Percentiles rank a stretch among this genome's conserved stretches.
phyloP scores from a whole-genome alignment of 208 protist species.

The Acanthamoeba castellanii region DNA sequence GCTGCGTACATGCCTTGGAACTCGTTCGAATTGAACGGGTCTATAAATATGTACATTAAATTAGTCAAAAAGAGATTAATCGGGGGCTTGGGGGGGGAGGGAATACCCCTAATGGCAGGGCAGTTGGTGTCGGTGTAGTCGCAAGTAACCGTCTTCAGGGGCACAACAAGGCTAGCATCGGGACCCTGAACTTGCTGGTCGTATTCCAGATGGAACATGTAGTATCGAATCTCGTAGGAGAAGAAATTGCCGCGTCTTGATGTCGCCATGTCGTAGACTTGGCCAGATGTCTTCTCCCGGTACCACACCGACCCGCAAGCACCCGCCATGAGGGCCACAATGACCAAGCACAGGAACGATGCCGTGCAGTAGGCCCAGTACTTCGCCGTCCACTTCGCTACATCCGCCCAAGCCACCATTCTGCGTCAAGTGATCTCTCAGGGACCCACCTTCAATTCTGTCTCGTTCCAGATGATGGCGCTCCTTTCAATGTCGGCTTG shows the following conservation, averaged over 20 bases:
- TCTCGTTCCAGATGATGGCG: no score
- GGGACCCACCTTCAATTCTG: no score
- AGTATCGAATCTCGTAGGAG: slow-evolving; percentile 14
- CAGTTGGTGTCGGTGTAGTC: neutral
- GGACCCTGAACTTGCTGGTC: neutral
- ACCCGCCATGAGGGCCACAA: neutral
- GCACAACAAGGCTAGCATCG: neutral
- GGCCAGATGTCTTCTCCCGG: neutral
- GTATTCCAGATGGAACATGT: slow-evolving; percentile 3
- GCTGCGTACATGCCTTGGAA: neutral
- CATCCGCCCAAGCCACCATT: neutral
- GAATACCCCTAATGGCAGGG: neutral
- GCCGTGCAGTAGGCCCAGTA: slow-evolving; percentile 10
- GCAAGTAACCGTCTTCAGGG: neutral
- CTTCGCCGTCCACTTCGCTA: neutral
- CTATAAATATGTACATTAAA: neutral
- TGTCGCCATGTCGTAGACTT: neutral
- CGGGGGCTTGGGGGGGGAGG: neutral
- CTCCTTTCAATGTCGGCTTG: no score
- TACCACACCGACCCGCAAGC: neutral
- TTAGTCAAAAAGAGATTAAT: neutral
- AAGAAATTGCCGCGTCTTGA: neutral
- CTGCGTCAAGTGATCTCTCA: no score
- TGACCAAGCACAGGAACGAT: neutral
- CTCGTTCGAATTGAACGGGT: neutral